Conservation (phyloP, 2,329 filamentous ascomycete species). For the Aspergillus caelatus region DNA sequence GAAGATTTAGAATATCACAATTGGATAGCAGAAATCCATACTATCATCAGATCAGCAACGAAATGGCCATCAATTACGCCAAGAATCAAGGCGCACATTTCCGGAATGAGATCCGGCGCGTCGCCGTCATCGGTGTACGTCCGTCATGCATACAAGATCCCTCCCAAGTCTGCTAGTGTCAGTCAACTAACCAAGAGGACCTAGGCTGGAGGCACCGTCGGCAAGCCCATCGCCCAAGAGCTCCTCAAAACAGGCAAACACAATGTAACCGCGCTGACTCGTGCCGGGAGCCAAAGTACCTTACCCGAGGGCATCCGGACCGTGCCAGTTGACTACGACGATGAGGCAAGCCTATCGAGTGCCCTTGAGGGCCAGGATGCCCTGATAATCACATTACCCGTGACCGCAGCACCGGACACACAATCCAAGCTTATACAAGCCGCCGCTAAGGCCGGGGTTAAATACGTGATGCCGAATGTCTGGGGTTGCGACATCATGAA, state of each 20-base stretch:
- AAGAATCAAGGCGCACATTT: conserved; percentile 9
- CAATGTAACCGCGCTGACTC: conserved; percentile 54
- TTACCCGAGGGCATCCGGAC: conserved; percentile 6
- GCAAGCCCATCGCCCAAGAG: conserved; percentile 31
- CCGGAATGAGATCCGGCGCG: conserved; percentile 28
- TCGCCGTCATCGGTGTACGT: conserved; percentile 43
- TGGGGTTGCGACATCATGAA: conserved; percentile 32
- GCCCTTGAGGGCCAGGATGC: conserved; percentile 59
- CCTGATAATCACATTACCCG: conserved; percentile 57
- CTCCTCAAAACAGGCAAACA: conserved; percentile 54
- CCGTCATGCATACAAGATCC: conserved; percentile 1
- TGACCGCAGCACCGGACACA: conserved; percentile 45
- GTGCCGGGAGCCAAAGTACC: conserved; percentile 22
- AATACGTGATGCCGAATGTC: conserved; percentile 59
- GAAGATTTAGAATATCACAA: background rate
- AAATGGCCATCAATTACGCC: conserved; percentile 8
- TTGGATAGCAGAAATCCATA: background rate
- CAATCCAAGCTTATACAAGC: conserved; percentile 56
- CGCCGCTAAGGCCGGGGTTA: conserved; percentile 57
- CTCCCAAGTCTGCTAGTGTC: background rate
- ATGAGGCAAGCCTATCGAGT: conserved; percentile 37
- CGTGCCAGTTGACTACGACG: conserved; percentile 9
- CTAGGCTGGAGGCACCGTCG: conserved; percentile 38
- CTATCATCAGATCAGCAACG: background rate
- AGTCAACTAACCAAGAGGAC: conserved; percentile 7